A percentile compares a stretch with the other conserved stretches of the same genome.
Evolutionary conservation across 768 basidiomycete genomes (phyloP).

Genomic region (Macrolepiota fuliginosa): DNA sequence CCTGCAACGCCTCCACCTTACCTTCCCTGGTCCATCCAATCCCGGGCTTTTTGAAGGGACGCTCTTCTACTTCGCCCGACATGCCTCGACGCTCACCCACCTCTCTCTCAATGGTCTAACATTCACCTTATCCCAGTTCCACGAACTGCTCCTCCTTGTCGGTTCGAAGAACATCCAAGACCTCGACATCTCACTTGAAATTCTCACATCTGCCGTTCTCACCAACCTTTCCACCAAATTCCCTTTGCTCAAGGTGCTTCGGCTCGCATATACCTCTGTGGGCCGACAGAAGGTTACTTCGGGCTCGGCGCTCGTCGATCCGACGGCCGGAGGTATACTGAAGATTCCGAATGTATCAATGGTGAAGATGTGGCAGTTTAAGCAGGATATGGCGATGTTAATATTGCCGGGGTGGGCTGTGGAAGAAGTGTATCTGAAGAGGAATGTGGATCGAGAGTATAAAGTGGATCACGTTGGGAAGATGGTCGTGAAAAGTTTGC

Average conservation of each 20-base stretch:
- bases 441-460: constrained; percentile 5
- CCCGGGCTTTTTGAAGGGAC: constrained; percentile 3
- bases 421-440: neutral
- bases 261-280: constrained; percentile 1
- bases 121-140: constrained; percentile 4
- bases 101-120: constrained; percentile 6
- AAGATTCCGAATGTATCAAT: constrained; percentile 10
- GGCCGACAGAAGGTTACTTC: constrained; percentile 7
- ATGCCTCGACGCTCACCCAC: constrained; percentile 4
- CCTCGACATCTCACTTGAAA: constrained; percentile 5
- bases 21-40: constrained; percentile 2
- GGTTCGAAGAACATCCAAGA: constrained; percentile 1
- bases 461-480: constrained; percentile 7
- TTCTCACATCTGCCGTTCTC: constrained; percentile 11
- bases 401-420: neutral
- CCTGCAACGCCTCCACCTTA: neutral
- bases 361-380: constrained; percentile 11
- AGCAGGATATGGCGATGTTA: constrained; percentile 9
- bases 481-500: constrained; percentile 9
- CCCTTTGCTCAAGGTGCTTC: neutral
- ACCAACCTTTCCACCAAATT: constrained; percentile 7
- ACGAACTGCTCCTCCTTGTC: constrained; percentile 7
- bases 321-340: constrained; percentile 6
- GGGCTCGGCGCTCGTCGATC: constrained; percentile 6
- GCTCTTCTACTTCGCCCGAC: constrained; percentile 7